Evolutionary conservation across 371 early-diverging fungal species (phyloP), one percentile per base, ranked within the genome.

Genomic region (Mortierella sp.): DNA sequence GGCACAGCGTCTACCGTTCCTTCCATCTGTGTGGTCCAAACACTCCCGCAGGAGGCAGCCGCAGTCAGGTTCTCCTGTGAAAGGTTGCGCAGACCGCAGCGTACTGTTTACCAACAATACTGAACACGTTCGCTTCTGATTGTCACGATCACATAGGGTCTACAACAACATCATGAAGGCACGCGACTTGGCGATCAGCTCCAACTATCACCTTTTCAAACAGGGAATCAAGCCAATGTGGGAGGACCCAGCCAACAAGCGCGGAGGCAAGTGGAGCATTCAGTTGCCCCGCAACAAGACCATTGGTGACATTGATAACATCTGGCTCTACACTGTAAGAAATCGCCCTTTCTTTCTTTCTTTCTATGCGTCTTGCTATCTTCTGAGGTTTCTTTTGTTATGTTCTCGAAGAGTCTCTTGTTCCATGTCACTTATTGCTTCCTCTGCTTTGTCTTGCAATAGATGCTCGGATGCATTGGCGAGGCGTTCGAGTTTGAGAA

Each of bases 141-240:
- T 37, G 37, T 37, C 5, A 37, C 9, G 37, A 9, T 9, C 29
- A 51, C 37, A 15, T 80, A 95, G 94, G 19, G 90, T 96, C 14
- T 91, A 93, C 86, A 97, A 97, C 89, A 94, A 95, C 81, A 87
- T 97, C 55, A 86, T 90, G 69, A 91, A 91, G 67, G 88, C 95
- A n/a, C 88, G 89, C 56, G 93, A 95, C 53, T 84, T 98, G 70
- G 84, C 91, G 18, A 81, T 86, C 53, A 92, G 93, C 51, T 89
- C 97, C 57, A 97, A 98, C 87, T 96, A 97, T 81, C 97, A 99
- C 74, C 83, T 99, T 64, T 99, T 99, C 92, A 96, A 96, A 84
- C 88, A 94, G 67, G 98, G 97, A 37, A 89, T 99, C 68, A 90
- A 92, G 84, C 99, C 99, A n/a, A 94, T 94, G 92, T 99, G 99